A percentile compares a stretch with the other conserved stretches of the same genome.
These are phyloP conservation scores for Parafenestella ontariensis DNA, from an alignment of 2,329 filamentous ascomycete species.

Conservation along the genomic window DNA sequence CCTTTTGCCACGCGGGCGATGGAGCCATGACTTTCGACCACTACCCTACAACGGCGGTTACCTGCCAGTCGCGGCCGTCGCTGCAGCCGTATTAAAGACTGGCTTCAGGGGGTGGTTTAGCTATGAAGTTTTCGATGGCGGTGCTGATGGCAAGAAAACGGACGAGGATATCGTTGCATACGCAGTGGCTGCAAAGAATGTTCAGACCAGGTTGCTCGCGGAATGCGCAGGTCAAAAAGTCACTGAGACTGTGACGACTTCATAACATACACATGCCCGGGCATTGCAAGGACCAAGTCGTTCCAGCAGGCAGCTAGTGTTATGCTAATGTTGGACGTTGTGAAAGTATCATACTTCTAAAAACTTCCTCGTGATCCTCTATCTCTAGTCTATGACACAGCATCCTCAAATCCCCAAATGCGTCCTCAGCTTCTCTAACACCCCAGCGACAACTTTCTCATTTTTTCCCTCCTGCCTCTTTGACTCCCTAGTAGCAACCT, in stretches of 20 bases:
- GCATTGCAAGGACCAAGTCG: too few relatives aligned
- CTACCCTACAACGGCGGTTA: conserved; percentile 75
- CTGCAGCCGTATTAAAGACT: conserved; percentile 70
- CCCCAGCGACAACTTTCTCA: conserved; percentile 34
- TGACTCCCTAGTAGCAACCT: conserved; percentile 79
- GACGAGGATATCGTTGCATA: conserved; percentile 60
- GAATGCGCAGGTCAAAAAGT: conserved; percentile 36
- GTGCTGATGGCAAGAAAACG: conserved; percentile 60
- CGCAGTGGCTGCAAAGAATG: conserved; percentile 60
- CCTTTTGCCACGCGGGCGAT: conserved; percentile 66
- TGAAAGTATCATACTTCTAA: too few relatives aligned
- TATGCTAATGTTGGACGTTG: too few relatives aligned
- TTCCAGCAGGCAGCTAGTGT: too few relatives aligned
- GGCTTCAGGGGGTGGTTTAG: conserved; percentile 73
- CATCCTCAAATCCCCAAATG: conserved; percentile 2
- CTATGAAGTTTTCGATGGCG: conserved; percentile 73
- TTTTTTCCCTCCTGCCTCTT: conserved; percentile 91
- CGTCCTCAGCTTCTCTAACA: conserved; percentile 23
- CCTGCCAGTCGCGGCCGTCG: conserved; percentile 70
- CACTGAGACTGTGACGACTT: conserved; percentile 15
- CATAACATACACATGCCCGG: conserved; percentile 4
- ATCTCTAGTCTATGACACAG: background rate
- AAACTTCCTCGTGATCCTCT: background rate
- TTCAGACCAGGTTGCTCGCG: conserved; percentile 50
- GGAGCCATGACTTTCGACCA: conserved; percentile 75